Conservation (phyloP, 1,139 yeast genomes). For the Pichia sp. region DNA sequence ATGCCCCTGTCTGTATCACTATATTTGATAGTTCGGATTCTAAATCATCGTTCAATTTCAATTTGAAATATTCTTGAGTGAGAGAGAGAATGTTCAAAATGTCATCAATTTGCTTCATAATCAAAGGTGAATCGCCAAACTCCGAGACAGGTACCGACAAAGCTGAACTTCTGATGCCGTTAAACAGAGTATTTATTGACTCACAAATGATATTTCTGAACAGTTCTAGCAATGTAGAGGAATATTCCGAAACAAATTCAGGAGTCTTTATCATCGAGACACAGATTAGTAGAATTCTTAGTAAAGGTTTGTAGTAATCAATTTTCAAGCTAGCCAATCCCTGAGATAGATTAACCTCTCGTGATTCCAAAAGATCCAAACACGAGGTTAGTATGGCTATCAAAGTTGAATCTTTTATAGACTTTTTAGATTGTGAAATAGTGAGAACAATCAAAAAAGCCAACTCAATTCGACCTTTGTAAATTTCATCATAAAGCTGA, state of each 20-base stretch:
- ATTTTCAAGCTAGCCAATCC: conserved; percentile 38
- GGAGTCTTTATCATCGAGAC: conserved; percentile 43
- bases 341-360: conserved; percentile 43
- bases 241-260: conserved; percentile 43
- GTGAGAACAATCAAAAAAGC: conserved; percentile 60
- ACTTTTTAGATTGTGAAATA: conserved; percentile 32
- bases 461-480: conserved; percentile 61
- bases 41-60: conserved; percentile 49
- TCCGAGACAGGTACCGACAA: conserved; percentile 37
- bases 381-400: conserved; percentile 41
- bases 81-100: conserved; percentile 59
- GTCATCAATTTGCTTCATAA: conserved; percentile 49
- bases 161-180: conserved; percentile 55
- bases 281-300: conserved; percentile 53
- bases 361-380: conserved; percentile 43
- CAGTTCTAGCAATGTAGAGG: conserved; percentile 50
- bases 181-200: conserved; percentile 52
- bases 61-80: conserved; percentile 50
- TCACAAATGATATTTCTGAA: conserved; percentile 57
- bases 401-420: conserved; percentile 30
- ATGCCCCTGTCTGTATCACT: conserved; percentile 55
- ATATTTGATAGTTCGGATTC: conserved; percentile 49
- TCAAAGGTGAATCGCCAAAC: conserved; percentile 27
- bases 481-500: conserved; percentile 47
- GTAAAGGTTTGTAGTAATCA: conserved; percentile 53